phyloP scores from a whole-genome alignment of 164 flowering plant genomes.

The Litsea cubeba region DNA sequence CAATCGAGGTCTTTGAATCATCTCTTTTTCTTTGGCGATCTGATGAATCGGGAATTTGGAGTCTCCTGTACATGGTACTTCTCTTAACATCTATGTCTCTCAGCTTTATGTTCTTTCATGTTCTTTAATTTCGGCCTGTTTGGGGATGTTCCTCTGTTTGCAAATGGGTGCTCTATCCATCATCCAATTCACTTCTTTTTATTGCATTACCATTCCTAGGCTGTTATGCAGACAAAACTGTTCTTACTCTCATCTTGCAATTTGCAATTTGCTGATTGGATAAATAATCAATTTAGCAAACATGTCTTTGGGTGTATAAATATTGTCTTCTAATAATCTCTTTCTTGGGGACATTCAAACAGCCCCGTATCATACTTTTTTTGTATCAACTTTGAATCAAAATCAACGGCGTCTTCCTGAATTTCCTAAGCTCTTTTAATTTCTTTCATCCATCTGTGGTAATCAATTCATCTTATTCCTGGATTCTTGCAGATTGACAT shows the following conservation, averaged over 20 bases:
- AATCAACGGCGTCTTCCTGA: not conserved
- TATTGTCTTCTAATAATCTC: not conserved
- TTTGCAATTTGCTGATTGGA: not conserved
- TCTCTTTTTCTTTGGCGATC: constrained; percentile 75
- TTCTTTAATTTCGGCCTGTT: no score
- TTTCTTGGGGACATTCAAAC: not conserved
- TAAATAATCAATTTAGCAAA: not conserved
- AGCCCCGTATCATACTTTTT: not conserved
- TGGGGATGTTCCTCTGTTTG: not conserved
- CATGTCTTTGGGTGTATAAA: no score
- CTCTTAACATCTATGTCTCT: constrained; percentile 3
- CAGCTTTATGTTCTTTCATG: not conserved
- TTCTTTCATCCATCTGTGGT: not conserved
- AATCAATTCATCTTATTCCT: not conserved
- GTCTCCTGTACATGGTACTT: constrained; percentile 67
- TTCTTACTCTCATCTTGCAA: not conserved
- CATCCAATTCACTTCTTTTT: not conserved
- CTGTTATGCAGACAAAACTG: not conserved
- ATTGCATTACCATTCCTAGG: not conserved
- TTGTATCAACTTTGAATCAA: not conserved
- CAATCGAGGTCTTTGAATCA: constrained; percentile 84
- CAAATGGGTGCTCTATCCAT: not conserved
- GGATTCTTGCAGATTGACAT: constrained; percentile 58
- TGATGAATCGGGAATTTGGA: constrained; percentile 70
- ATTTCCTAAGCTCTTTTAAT: not conserved